Evolutionary conservation across 1,139 yeast species (phyloP).

Genomic region (Hemisphaericaspora xylofermentans): DNA sequence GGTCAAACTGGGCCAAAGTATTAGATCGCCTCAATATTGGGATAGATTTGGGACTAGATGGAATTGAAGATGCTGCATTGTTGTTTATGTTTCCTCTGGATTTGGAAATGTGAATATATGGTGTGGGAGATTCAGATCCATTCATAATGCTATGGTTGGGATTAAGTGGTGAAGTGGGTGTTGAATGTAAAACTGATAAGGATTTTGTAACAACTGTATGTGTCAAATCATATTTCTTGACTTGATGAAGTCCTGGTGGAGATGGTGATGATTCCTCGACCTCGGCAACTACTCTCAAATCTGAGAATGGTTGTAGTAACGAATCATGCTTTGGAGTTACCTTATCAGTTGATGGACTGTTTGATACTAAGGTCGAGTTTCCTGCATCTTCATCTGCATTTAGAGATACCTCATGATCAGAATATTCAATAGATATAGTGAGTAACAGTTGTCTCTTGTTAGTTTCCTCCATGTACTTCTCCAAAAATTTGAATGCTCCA

Average conservation of each 20-base stretch:
- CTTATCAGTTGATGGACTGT: constrained; percentile 3
- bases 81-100: constrained; percentile 6
- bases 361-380: constrained; percentile 5
- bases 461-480: constrained; percentile 31
- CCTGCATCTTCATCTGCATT: constrained; percentile 15
- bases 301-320: constrained; percentile 8
- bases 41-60: constrained; percentile 9
- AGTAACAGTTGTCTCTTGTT: constrained; percentile 11
- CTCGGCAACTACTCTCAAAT: constrained; percentile 9
- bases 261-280: constrained; percentile 4
- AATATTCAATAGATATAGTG: constrained; percentile 2
- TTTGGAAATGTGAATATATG: constrained; percentile 7
- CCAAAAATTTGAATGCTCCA: constrained; percentile 42
- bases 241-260: not conserved
- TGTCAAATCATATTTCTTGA: constrained; percentile 20
- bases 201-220: constrained; percentile 22
- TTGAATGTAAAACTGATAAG: constrained; percentile 15
- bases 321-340: constrained; percentile 4
- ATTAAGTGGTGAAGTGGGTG: constrained; percentile 26
- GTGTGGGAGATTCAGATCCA: constrained; percentile 17
- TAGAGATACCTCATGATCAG: constrained; percentile 10
- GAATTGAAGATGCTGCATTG: constrained; percentile 11
- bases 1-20: constrained; percentile 32
- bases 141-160: constrained; percentile 30
- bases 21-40: constrained; percentile 26